A percentile compares a stretch with the other conserved stretches of the same genome.
Evolutionary conservation across 1,139 yeast species (phyloP).

Genomic region (Protomyces pachydermus): DNA sequence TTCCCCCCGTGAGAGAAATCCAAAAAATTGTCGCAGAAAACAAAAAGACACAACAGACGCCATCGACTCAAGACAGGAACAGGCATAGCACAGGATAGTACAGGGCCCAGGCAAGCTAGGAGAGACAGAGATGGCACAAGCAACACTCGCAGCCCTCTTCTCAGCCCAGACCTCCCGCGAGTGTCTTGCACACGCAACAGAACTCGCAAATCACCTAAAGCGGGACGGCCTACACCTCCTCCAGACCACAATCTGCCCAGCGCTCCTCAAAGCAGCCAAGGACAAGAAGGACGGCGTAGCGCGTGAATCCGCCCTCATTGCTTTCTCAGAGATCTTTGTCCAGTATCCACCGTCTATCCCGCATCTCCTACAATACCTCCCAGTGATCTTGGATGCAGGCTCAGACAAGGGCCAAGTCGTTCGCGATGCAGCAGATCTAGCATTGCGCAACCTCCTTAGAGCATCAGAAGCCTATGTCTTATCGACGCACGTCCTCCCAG

Average conservation of each 20-base stretch:
- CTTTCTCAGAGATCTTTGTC: slow-evolving; percentile 9
- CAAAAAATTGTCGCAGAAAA: not conserved
- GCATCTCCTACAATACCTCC: slow-evolving; percentile 43
- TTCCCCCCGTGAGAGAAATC: not conserved
- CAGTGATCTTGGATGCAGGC: slow-evolving; percentile 45
- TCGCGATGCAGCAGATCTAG: slow-evolving; percentile 61
- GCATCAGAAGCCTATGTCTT: slow-evolving; percentile 62
- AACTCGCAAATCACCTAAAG: slow-evolving; percentile 17
- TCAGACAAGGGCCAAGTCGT: slow-evolving; percentile 87
- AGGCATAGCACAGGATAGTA: too few relatives aligned
- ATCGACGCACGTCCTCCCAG: slow-evolving; percentile 62
- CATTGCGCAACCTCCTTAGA: slow-evolving; percentile 40
- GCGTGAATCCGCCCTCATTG: slow-evolving; percentile 28
- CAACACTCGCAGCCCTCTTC: slow-evolving; percentile 11
- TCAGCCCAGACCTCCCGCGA: slow-evolving; percentile 21
- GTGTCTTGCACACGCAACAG: slow-evolving; percentile 16
- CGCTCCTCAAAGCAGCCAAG: slow-evolving; percentile 16
- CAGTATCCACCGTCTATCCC: slow-evolving; percentile 22
- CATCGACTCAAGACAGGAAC: too few relatives aligned
- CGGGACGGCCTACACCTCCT: slow-evolving; percentile 11
- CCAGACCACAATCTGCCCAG: slow-evolving; percentile 11
- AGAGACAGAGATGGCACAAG: slow-evolving; percentile 12
- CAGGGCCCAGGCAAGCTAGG: not conserved
- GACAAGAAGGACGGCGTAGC: slow-evolving; percentile 27
- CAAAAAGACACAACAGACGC: too few relatives aligned